Percentiles rank a stretch among this genome's conserved stretches.
Conservation (phyloP, 495 filamentous ascomycete genomes). For the Daldinia concentrica region DNA sequence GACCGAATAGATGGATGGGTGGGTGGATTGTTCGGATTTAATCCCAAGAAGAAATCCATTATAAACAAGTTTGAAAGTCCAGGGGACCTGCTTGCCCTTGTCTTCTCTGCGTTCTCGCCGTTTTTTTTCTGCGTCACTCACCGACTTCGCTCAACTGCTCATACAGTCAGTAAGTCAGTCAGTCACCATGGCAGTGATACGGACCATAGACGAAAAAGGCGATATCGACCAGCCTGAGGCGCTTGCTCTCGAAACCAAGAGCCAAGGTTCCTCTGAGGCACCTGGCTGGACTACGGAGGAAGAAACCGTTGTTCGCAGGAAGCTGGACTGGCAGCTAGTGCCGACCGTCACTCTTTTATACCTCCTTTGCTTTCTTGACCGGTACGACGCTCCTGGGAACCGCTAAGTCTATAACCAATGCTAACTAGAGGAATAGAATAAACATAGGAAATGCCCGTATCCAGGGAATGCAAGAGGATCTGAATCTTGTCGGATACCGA, state of each 20-base stretch:
- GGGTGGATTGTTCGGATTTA: slow-evolving; percentile 5
- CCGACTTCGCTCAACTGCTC: slow-evolving; percentile 18
- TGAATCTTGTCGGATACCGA: slow-evolving; percentile 60
- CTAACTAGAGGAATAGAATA: slow-evolving; percentile 56
- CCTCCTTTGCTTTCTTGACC: slow-evolving; percentile 60
- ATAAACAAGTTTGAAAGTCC: slow-evolving; percentile 21
- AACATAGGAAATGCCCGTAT: slow-evolving; percentile 74
- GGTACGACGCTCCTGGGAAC: slow-evolving; percentile 38
- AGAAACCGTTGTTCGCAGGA: slow-evolving; percentile 59
- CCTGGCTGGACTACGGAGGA: slow-evolving; percentile 58
- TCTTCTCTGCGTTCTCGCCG: slow-evolving; percentile 25
- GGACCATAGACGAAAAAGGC: slow-evolving; percentile 39
- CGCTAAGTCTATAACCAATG: not conserved
- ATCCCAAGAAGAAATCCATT: slow-evolving; percentile 8
- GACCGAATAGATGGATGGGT: not conserved
- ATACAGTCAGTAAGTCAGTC: not conserved
- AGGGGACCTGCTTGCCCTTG: slow-evolving; percentile 4
- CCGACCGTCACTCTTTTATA: slow-evolving; percentile 64
- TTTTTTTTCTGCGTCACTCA: not conserved
- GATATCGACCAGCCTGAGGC: slow-evolving; percentile 36
- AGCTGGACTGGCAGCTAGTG: slow-evolving; percentile 62
- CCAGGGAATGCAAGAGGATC: slow-evolving; percentile 63
- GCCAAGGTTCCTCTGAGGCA: slow-evolving; percentile 37
- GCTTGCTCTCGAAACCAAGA: slow-evolving; percentile 42
- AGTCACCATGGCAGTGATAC: slow-evolving; percentile 41